These are phyloP conservation scores for Termitomyces heimii DNA, from an alignment of 768 basidiomycete genomes.

Conservation along the genomic window DNA sequence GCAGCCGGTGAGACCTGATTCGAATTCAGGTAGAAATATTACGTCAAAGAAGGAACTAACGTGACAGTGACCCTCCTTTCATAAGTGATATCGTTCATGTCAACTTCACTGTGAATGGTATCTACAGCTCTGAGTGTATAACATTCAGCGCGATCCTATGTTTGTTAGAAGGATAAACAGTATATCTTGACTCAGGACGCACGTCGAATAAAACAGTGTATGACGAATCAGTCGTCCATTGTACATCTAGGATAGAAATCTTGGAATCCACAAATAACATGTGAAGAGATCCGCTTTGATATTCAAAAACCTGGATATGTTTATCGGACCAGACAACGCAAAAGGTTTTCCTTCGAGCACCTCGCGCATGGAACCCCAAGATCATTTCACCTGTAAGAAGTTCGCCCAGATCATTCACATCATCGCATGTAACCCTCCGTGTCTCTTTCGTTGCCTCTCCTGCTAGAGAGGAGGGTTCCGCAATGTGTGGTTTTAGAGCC, in stretches of 20 bases:
- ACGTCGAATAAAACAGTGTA: conserved; percentile 39
- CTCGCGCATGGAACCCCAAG: conserved; percentile 20
- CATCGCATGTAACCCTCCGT: conserved; percentile 26
- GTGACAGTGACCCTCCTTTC: conserved; percentile 6
- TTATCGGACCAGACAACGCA: conserved; percentile 44
- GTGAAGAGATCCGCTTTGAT: conserved; percentile 20
- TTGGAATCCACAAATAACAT: conserved; percentile 22
- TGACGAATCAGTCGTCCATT: conserved; percentile 32
- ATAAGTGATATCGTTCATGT: not conserved
- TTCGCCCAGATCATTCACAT: conserved; percentile 26
- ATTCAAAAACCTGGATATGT: conserved; percentile 35
- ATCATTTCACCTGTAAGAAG: conserved; percentile 21
- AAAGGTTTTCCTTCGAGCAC: conserved; percentile 22
- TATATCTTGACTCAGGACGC: not conserved
- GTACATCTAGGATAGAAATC: conserved; percentile 21
- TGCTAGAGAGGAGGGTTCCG: conserved; percentile 32
- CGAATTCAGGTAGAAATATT: not conserved
- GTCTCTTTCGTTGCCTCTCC: conserved; percentile 15
- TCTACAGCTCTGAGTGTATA: conserved; percentile 29
- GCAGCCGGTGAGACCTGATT: conserved; percentile 10
- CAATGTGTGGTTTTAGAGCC: conserved; percentile 39
- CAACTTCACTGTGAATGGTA: conserved; percentile 25
- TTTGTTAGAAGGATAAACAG: not conserved
- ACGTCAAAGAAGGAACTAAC: not conserved
- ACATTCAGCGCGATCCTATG: conserved; percentile 34